Base-by-base conservation (phyloP, 768 basidiomycete genomes). In the Cystoderma amianthinum region DNA sequence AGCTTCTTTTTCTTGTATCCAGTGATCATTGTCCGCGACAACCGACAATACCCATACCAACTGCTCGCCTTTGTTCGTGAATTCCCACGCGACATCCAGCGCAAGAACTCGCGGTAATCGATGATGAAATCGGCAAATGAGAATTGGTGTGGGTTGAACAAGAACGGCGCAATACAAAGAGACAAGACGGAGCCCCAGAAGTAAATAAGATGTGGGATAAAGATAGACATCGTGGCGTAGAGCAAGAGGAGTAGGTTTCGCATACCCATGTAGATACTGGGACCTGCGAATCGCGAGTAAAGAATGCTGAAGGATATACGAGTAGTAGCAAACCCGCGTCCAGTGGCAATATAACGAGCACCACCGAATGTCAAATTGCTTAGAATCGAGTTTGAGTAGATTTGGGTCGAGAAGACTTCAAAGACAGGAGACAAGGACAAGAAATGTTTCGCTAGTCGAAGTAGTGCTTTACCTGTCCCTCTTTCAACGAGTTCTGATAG, bases 81-180 rank as follows among this genome's bases (percentile, higher is more conserved):
- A 64, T 98, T 99, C 43, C 96, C 96, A 43, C 96, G 80, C 7
- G 91, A 96, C 94, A 99, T 98, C 96, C 96, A 99, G 36, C 96
- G 82, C 36, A 99, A 63, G 72, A 94, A 97, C 59, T 99, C 96
- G 43, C 96, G 84, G 61, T 98, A 98, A 64, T 99, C 96, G 59
- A 98, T 92, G 65, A 98, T 85, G 65, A 95, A 99, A 65, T 99
- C 96, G 53, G 90, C 66, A 60, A 84, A 90, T 7, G 91, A 90
- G 76, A 98, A 99, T 62, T 98, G 96, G 63, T 99, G 95, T n/a
- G 96, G 96, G 66, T 99, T 99, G 80, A 99, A 99, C 45, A 99
- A 48, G 81, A 98, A 99, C 0, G 96, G 96, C 24, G 96, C 92
- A 51, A 98, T 76, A 64, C 91, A 95, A 15, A 99, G 79, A 7